A percentile compares a stretch with the other conserved stretches of the same genome.
phyloP scores from a whole-genome alignment of 768 basidiomycete species.

The Clitopilus passeckerianus region DNA sequence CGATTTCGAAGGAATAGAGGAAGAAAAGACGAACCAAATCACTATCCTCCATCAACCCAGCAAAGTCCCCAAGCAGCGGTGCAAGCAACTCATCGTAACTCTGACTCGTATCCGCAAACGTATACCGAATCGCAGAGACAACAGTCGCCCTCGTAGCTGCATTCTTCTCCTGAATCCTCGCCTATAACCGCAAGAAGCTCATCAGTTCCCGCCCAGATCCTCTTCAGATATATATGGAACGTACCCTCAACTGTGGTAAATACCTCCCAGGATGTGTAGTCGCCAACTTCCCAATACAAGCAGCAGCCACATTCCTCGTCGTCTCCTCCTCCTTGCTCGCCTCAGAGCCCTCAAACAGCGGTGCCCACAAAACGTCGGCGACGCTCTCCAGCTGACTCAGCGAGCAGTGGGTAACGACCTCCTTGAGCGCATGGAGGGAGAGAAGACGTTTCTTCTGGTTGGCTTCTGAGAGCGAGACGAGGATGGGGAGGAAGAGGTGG shows the following conservation, averaged over 20 bases:
- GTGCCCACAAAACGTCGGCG: conserved; percentile 87
- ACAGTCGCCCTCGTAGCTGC: conserved; percentile 81
- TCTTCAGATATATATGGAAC: conserved; percentile 14
- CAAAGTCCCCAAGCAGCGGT: conserved; percentile 84
- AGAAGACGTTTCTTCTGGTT: conserved; percentile 78
- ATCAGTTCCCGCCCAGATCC: conserved; percentile 1
- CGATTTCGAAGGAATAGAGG: background rate
- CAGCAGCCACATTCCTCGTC: conserved; percentile 91
- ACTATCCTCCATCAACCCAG: conserved; percentile 82
- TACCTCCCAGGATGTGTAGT: conserved; percentile 89
- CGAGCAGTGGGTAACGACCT: conserved; percentile 91
- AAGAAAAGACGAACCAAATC: conserved; percentile 61
- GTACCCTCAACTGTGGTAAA: conserved; percentile 86
- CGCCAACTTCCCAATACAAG: conserved; percentile 93
- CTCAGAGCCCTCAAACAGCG: conserved; percentile 88
- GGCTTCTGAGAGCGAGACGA: conserved; percentile 72
- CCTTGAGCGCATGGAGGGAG: conserved; percentile 89
- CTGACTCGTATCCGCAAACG: conserved; percentile 80
- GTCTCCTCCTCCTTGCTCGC: conserved; percentile 65
- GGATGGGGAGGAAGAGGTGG: conserved; percentile 77
- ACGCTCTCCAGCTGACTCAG: conserved; percentile 79
- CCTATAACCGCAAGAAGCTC: no score
- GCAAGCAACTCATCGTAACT: conserved; percentile 90
- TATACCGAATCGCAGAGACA: conserved; percentile 90
- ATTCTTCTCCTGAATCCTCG: conserved; percentile 62